Percentiles rank a stretch among this genome's conserved stretches.
Evolutionary conservation across 345 rosid genomes (phyloP).

Genomic region (Crucihimalaya himalaica): DNA sequence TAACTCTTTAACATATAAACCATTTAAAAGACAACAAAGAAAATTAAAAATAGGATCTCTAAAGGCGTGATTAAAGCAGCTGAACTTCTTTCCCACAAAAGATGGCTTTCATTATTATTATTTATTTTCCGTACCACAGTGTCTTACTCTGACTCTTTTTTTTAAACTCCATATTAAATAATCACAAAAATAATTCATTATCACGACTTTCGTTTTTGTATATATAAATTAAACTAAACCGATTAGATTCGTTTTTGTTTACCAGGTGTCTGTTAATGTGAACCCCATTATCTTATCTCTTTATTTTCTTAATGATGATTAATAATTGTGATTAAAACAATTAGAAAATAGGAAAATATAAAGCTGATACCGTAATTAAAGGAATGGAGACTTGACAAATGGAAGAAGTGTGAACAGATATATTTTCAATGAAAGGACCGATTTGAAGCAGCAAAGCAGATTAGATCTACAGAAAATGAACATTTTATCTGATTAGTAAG

Average conservation of each 20-base stretch:
- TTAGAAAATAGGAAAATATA: not conserved
- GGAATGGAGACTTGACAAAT: slow-evolving; percentile 18
- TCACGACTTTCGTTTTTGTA: slow-evolving; percentile 21
- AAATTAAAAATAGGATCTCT: no score
- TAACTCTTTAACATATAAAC: no score
- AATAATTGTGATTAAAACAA: not conserved
- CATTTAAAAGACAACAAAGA: not conserved
- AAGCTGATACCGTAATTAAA: slow-evolving; percentile 18
- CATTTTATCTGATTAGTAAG: not conserved
- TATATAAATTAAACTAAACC: slow-evolving; percentile 22
- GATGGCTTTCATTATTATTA: slow-evolving; percentile 33
- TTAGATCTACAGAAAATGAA: not conserved
- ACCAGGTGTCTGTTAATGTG: slow-evolving; percentile 40
- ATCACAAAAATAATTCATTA: slow-evolving; percentile 13
- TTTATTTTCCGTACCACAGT: slow-evolving; percentile 39
- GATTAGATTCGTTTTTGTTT: slow-evolving; percentile 37
- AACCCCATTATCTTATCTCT: slow-evolving; percentile 37
- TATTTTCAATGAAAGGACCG: not conserved
- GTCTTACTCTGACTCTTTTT: slow-evolving; percentile 42
- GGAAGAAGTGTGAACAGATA: slow-evolving; percentile 27
- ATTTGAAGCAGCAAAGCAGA: not conserved
- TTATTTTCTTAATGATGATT: slow-evolving; percentile 15
- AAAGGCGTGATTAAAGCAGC: slow-evolving; percentile 39
- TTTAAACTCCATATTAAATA: slow-evolving; percentile 25
- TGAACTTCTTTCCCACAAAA: slow-evolving; percentile 39